phyloP scores from a whole-genome alignment of 2,329 filamentous ascomycete genomes.

The Chrysosporium queenslandicum region DNA sequence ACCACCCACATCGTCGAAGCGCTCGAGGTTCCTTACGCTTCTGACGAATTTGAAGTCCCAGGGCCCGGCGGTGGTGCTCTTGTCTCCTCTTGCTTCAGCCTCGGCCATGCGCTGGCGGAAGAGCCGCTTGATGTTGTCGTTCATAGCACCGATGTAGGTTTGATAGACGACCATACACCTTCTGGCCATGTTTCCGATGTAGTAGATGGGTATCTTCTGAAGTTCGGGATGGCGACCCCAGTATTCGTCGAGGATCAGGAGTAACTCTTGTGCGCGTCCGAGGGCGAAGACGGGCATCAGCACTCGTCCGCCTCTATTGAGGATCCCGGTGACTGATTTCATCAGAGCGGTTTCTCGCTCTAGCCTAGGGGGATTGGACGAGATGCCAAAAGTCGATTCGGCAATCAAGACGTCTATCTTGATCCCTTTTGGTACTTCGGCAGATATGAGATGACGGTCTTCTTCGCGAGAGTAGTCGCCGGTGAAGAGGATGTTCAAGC shows the following conservation, averaged over 20 bases:
- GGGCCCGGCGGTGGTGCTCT: constrained; percentile 57
- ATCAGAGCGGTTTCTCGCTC: constrained; percentile 90
- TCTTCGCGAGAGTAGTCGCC: constrained; percentile 95
- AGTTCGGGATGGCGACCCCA: constrained; percentile 84
- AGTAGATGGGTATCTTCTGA: constrained; percentile 91
- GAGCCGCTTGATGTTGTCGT: constrained; percentile 95
- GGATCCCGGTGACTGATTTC: constrained; percentile 83
- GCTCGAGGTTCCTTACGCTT: constrained; percentile 81
- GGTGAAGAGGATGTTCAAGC: constrained; percentile 92
- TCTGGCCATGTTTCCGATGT: constrained; percentile 84
- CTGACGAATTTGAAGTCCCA: constrained; percentile 97
- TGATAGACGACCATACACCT: constrained; percentile 99
- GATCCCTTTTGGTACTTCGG: constrained; percentile 75
- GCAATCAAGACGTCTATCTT: constrained; percentile 96
- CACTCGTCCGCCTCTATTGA: constrained; percentile 85
- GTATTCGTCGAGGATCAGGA: constrained; percentile 93
- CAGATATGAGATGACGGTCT: constrained; percentile 89
- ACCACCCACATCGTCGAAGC: constrained; percentile 89
- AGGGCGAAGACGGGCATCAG: constrained; percentile 93
- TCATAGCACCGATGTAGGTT: constrained; percentile 97
- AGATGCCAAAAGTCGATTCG: constrained; percentile 93
- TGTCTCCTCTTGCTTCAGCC: constrained; percentile 71
- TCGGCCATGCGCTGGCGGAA: constrained; percentile 88
- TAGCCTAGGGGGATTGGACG: constrained; percentile 78
- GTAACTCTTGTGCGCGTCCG: constrained; percentile 82